Percentiles rank a stretch among this genome's conserved stretches.
Conservation (phyloP, 345 rosid genomes). For the Noccaea caerulescens region DNA sequence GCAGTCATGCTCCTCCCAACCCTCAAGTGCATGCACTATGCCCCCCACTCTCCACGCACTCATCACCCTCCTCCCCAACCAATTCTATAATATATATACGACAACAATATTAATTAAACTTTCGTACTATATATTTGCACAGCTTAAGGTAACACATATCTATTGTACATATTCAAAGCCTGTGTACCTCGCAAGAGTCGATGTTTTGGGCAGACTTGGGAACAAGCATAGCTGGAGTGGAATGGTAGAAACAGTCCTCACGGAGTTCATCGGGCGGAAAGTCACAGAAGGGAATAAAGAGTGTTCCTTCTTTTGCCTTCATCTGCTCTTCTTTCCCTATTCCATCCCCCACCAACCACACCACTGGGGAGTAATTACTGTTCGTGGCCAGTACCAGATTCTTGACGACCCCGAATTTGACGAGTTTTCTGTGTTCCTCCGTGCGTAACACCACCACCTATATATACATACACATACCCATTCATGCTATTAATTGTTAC, state of each 20-base stretch:
- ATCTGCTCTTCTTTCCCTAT: constrained; percentile 50
- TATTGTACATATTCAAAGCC: background rate
- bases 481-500: background rate
- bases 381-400: constrained; percentile 8
- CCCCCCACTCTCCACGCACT: constrained; percentile 57
- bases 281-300: constrained; percentile 54
- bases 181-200: constrained; percentile 60
- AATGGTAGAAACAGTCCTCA: constrained; percentile 58
- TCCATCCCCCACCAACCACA: constrained; percentile 65
- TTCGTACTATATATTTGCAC: too few relatives aligned
- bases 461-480: background rate
- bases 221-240: constrained; percentile 54
- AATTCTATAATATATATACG: constrained; percentile 44
- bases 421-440: constrained; percentile 10
- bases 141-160: background rate
- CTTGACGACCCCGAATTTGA: constrained; percentile 6
- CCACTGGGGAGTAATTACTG: constrained; percentile 11
- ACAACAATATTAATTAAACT: background rate
- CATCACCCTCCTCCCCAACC: constrained; percentile 52
- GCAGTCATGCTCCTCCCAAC: constrained; percentile 52
- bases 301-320: constrained; percentile 53
- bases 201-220: constrained; percentile 55
- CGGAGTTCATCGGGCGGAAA: constrained; percentile 52
- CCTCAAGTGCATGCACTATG: constrained; percentile 58
- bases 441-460: constrained; percentile 13